Evolutionary conservation across 306 rosid genomes (phyloP).

Genomic region (Canavalia gladiata): DNA sequence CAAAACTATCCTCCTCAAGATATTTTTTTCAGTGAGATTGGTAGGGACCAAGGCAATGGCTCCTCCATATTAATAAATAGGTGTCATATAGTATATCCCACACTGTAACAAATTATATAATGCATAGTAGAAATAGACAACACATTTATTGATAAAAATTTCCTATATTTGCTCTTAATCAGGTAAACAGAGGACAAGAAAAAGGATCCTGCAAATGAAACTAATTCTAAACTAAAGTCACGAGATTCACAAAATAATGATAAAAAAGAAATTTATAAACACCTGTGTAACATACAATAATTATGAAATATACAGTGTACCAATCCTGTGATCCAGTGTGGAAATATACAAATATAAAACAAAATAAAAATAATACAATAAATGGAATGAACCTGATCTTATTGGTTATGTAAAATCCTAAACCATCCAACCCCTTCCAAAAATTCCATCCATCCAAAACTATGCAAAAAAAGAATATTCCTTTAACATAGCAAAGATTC

Average conservation of each 20-base stretch:
- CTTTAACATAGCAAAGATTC: slow-evolving; percentile 74
- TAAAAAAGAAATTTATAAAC: slow-evolving; percentile 19
- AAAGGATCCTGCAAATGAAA: no score
- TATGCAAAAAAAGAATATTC: slow-evolving; percentile 12
- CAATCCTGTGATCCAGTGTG: slow-evolving; percentile 36
- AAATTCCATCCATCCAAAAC: slow-evolving; percentile 4
- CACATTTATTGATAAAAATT: neutral
- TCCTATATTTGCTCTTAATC: no score
- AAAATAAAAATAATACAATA: slow-evolving; percentile 43
- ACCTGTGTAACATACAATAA: slow-evolving; percentile 42
- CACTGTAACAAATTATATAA: neutral
- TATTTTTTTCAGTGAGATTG: neutral
- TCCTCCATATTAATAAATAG: neutral
- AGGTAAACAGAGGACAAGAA: neutral
- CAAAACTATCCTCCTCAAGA: slow-evolving; percentile 6
- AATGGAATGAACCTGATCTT: slow-evolving; percentile 58
- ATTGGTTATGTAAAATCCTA: slow-evolving; percentile 26
- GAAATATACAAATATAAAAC: slow-evolving; percentile 34
- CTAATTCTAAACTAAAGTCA: neutral
- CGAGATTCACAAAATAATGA: slow-evolving; percentile 50
- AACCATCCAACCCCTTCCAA: neutral
- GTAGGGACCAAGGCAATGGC: slow-evolving; percentile 6
- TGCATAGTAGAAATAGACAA: neutral
- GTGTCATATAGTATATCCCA: no score
- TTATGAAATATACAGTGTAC: slow-evolving; percentile 51